Percentiles rank a stretch among this genome's conserved stretches.
phyloP scores from a whole-genome alignment of 257 asterid genomes.

The Parsonsia alboflavescens region DNA sequence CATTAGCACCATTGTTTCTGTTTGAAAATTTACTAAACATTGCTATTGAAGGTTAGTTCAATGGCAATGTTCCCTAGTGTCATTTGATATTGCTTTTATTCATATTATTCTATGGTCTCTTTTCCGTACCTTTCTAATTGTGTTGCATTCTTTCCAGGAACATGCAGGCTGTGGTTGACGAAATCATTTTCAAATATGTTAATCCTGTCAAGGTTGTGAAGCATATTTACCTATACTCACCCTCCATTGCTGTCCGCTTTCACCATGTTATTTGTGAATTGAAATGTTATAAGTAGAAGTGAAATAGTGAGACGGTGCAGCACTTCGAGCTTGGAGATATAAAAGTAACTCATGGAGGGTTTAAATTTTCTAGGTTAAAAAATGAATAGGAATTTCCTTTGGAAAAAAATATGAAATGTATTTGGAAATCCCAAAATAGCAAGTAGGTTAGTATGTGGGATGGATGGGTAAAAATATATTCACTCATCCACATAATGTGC shows the following conservation, averaged over 20 bases:
- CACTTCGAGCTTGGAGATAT: background rate
- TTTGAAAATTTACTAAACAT: background rate
- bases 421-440: background rate
- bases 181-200: constrained; percentile 59
- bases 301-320: background rate
- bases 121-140: background rate
- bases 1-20: background rate
- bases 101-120: background rate
- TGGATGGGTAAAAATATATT: background rate
- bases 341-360: too few relatives aligned
- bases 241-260: constrained; percentile 4
- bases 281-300: background rate
- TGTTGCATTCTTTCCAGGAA: constrained; percentile 36
- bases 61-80: background rate
- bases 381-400: background rate
- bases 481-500: background rate
- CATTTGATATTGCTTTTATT: background rate
- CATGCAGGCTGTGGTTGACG: constrained; percentile 97
- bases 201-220: constrained; percentile 67
- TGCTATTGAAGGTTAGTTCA: background rate
- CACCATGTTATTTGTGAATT: background rate
- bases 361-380: background rate
- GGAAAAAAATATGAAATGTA: background rate
- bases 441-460: background rate
- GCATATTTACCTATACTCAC: constrained; percentile 13